phyloP scores from a whole-genome alignment of 2,329 filamentous ascomycete genomes.

The Fusarium abutilonis region DNA sequence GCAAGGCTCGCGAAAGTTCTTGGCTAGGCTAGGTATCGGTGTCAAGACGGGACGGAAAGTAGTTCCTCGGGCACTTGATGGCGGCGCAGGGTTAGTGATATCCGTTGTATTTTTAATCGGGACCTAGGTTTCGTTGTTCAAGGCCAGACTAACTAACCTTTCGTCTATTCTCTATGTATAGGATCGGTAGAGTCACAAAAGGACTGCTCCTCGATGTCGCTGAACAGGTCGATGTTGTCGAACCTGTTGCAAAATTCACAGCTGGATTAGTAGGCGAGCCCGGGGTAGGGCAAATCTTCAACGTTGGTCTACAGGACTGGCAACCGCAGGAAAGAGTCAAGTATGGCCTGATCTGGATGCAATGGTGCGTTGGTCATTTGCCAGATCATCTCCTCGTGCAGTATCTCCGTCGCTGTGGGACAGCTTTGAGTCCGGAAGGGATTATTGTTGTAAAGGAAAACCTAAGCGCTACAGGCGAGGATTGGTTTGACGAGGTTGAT shows the following conservation, averaged over 20 bases:
- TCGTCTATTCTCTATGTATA: constrained; percentile 37
- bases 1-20: constrained; percentile 74
- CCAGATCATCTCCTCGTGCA: constrained; percentile 76
- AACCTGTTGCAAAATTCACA: constrained; percentile 86
- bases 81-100: constrained; percentile 52
- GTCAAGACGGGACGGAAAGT: constrained; percentile 48
- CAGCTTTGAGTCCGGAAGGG: constrained; percentile 46
- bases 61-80: constrained; percentile 50
- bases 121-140: too few species aligned
- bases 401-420: constrained; percentile 71
- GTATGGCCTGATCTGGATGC: constrained; percentile 88
- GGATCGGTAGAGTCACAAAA: constrained; percentile 85
- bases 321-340: constrained; percentile 52
- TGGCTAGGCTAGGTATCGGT: constrained; percentile 69
- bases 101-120: too few species aligned
- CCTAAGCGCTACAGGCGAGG: constrained; percentile 63
- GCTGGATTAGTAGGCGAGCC: constrained; percentile 61
- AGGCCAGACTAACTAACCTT: not conserved
- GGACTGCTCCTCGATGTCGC: constrained; percentile 78
- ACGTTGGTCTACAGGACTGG: constrained; percentile 80
- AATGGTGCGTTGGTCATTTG: constrained; percentile 90
- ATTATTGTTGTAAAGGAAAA: constrained; percentile 71
- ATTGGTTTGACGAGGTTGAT: constrained; percentile 80
- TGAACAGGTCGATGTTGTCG: constrained; percentile 79
- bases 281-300: constrained; percentile 72